A percentile compares a stretch with the other conserved stretches of the same genome.
phyloP scores from a whole-genome alignment of 192 early-diverging fungal genomes.

The Coemansia sp. region DNA sequence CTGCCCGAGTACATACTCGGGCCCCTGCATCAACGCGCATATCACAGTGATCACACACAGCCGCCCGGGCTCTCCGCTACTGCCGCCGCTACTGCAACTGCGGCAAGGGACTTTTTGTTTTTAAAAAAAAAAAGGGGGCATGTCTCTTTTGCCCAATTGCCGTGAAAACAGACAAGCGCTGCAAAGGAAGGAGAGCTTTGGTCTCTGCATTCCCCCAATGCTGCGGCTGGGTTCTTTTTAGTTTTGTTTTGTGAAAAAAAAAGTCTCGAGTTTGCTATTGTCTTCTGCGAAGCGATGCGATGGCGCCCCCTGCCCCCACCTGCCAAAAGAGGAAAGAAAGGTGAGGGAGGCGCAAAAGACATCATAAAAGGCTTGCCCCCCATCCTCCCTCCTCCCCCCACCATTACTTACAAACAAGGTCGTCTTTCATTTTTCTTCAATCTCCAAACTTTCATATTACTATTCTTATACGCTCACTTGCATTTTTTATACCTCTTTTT shows the following conservation, averaged over 20 bases:
- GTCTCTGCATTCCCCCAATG: neutral
- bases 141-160: neutral
- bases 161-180: neutral
- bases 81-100: neutral
- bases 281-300: neutral
- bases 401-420: neutral
- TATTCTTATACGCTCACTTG: neutral
- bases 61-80: no score
- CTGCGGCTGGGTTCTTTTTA: constrained; percentile 1
- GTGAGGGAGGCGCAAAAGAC: neutral
- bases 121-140: neutral
- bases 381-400: neutral
- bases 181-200: neutral
- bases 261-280: neutral
- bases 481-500: neutral
- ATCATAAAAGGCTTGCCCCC: neutral
- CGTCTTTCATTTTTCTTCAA: neutral
- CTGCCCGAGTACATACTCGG: neutral
- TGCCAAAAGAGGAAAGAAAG: neutral
- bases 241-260: neutral
- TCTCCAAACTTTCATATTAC: neutral
- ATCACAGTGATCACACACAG: neutral
- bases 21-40: neutral
- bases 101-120: neutral
- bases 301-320: neutral